Evolutionary conservation across 768 basidiomycete genomes (phyloP).

Genomic region (Hemileccinum impolitum): DNA sequence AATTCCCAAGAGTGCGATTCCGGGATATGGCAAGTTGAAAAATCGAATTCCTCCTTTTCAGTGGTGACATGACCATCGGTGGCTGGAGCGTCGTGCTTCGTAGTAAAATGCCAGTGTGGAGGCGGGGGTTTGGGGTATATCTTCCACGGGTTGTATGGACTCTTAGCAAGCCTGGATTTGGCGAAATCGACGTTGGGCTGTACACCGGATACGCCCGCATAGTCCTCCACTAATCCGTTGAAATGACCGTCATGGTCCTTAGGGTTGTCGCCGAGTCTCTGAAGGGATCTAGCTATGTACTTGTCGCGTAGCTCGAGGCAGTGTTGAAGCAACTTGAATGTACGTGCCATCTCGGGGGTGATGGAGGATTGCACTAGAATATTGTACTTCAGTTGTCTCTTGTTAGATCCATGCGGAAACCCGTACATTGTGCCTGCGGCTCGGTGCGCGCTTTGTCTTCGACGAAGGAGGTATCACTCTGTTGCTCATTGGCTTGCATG

Average conservation of each 20-base stretch:
- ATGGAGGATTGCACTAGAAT: slow-evolving; percentile 22
- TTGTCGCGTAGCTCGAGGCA: slow-evolving; percentile 94
- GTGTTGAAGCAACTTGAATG: slow-evolving; percentile 71
- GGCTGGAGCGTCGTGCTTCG: slow-evolving; percentile 45
- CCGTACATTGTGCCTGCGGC: slow-evolving; percentile 32
- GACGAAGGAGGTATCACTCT: slow-evolving; percentile 18
- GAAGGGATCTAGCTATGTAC: slow-evolving; percentile 84
- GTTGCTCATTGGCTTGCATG: slow-evolving; percentile 19
- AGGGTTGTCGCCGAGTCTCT: slow-evolving; percentile 94
- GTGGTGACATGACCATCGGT: slow-evolving; percentile 30
- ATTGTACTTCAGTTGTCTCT: slow-evolving; percentile 3
- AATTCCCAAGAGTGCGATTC: slow-evolving; percentile 60
- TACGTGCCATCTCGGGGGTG: slow-evolving; percentile 45
- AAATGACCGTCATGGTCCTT: slow-evolving; percentile 84
- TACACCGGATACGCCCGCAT: slow-evolving; percentile 63
- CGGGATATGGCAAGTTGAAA: slow-evolving; percentile 74
- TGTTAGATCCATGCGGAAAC: not conserved
- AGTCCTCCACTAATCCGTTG: slow-evolving; percentile 58
- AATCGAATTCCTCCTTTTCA: slow-evolving; percentile 55
- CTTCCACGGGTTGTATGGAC: slow-evolving; percentile 64
- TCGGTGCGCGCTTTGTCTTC: slow-evolving; percentile 36
- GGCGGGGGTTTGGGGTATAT: slow-evolving; percentile 93
- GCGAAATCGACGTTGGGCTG: slow-evolving; percentile 54
- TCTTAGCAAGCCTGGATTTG: slow-evolving; percentile 21
- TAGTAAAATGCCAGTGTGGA: slow-evolving; percentile 92